Evolutionary conservation across 768 basidiomycete species (phyloP), one percentile per base, ranked within the genome.

Genomic region (Lentinus brumalis): DNA sequence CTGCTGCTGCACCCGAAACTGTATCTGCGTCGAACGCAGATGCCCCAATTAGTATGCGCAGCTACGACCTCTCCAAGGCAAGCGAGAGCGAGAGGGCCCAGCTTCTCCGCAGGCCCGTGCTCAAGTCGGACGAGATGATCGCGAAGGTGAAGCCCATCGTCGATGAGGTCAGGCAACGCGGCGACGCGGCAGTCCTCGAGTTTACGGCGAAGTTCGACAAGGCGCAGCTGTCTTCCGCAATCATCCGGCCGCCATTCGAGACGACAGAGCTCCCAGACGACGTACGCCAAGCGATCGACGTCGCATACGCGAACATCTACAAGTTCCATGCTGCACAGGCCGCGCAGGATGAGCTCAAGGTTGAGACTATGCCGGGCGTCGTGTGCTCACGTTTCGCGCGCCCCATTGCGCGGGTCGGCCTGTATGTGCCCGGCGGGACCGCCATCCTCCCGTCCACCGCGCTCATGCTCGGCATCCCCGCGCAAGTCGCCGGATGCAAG

Each of bases 341-440:
- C n/a, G 86, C 88, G 62, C 80, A 80, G 50, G 79, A 82, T 53
- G 77, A 85, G 26, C 81, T 99, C 46, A 79, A 84, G 6, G 94
- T 99, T 7, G 94, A 98, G 75, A 98, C 97, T 11, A 98, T 94
- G 93, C 96, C 97, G 7, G 97, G 97, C 10, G 96, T 99, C 46
- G 88, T 93, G 2, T 98, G 97, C 76, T 90, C 94, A 51, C 87
- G 97, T 42, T 97, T 98, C 74, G 90, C 94, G 2, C 86, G 95
- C 47, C 89, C 97, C n/a, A 95, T 99, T 68, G 88, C 91, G 50
- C 88, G 96, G 46, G 96, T 98, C 35, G 97, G 97, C 40, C 79
- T 99, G 49, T 99, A 99, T 76, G 90, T 99, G 2, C 97, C 97
- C 2, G 97, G 97, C 31, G 97, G 97, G 15, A 98, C 97, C 4